Percentiles rank a stretch among this genome's conserved stretches.
Evolutionary conservation across 1,284 basidiomycete species (phyloP).

Genomic region (Lentinula novae-zelandiae): DNA sequence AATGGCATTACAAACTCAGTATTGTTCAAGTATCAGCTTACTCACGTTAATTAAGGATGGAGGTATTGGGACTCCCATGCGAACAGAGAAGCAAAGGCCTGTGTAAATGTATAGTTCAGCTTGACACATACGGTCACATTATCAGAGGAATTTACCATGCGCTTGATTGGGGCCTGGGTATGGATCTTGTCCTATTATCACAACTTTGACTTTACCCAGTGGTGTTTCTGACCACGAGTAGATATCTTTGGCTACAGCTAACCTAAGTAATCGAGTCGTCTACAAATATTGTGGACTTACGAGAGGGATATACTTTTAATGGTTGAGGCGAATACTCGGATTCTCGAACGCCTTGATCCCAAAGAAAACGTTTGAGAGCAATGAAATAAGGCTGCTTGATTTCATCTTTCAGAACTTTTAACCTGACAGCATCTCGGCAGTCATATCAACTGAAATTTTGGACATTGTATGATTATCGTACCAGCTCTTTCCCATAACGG

Average conservation of each 20-base stretch:
- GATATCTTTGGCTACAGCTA: constrained; percentile 58
- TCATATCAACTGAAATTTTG: not conserved
- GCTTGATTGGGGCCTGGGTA: constrained; percentile 69
- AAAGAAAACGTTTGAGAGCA: constrained; percentile 64
- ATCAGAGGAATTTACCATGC: constrained; percentile 45
- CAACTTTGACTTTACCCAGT: constrained; percentile 72
- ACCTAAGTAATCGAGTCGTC: constrained; percentile 1
- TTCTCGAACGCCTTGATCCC: constrained; percentile 61
- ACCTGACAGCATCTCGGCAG: constrained; percentile 35
- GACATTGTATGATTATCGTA: constrained; percentile 26
- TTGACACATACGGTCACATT: not conserved
- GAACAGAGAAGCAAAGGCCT: constrained; percentile 88
- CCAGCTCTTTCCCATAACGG: constrained; percentile 74
- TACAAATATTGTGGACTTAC: constrained; percentile 36
- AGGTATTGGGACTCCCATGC: constrained; percentile 66
- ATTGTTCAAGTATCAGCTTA: not conserved
- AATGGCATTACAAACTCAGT: not conserved
- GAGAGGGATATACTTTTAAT: constrained; percentile 58
- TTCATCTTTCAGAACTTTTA: constrained; percentile 70
- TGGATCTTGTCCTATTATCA: constrained; percentile 80
- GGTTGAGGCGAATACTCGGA: constrained; percentile 40
- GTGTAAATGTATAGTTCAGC: constrained; percentile 1
- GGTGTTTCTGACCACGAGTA: constrained; percentile 83
- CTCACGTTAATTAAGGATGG: constrained; percentile 79
- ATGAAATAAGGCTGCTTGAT: constrained; percentile 76